These are phyloP conservation scores for Podospora pseudoanserina DNA, from an alignment of 495 filamentous ascomycete species.

Conservation along the genomic window DNA sequence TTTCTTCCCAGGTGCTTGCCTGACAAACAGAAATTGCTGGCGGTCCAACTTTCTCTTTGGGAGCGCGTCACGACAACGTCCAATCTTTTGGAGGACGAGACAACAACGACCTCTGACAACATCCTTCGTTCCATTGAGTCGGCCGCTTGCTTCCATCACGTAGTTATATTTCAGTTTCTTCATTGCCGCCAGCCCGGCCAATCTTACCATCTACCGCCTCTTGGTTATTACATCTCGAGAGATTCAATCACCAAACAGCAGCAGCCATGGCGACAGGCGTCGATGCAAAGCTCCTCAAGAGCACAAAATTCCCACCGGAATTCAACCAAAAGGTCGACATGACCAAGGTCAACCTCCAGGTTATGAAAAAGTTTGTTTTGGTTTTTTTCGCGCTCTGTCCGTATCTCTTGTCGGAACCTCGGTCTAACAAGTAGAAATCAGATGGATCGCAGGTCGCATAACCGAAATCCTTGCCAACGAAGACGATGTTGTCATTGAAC, in stretches of 20 bases:
- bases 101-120: background rate
- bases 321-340: conserved; percentile 96
- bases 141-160: background rate
- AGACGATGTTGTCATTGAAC: conserved; percentile 91
- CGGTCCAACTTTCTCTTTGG: background rate
- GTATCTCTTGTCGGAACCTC: background rate
- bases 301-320: conserved; percentile 90
- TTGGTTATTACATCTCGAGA: background rate
- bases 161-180: background rate
- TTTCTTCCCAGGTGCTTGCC: background rate
- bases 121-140: background rate
- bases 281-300: conserved; percentile 80
- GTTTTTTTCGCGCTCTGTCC: background rate
- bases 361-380: conserved; percentile 80
- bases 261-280: conserved; percentile 65
- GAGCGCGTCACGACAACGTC: background rate
- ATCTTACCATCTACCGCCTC: background rate
- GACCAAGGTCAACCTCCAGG: conserved; percentile 91
- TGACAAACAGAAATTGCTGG: background rate
- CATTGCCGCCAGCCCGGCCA: background rate
- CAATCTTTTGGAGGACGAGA: background rate
- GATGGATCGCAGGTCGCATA: conserved; percentile 89
- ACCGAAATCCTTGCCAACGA: conserved; percentile 83
- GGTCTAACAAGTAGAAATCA: conserved; percentile 31
- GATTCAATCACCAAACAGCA: background rate